Evolutionary conservation across 1,139 yeast genomes (phyloP), one percentile per base, ranked within the genome.

Genomic region (Suhomyces bribrorum): DNA sequence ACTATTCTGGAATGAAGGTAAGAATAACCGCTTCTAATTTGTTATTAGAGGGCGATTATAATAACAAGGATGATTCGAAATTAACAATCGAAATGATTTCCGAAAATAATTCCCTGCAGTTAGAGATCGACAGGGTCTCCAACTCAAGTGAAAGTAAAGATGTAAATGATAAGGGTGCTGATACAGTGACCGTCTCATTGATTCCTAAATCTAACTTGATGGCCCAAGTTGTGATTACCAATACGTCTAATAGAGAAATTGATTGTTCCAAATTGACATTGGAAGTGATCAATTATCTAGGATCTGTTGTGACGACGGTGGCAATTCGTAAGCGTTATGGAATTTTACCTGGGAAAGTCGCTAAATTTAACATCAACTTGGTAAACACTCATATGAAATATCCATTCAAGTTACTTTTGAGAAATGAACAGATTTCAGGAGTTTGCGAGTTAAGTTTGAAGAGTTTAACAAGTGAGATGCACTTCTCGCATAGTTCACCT

Each of bases 321-420:
- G 47, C 54, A 22, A 57, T 67, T 17, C 62, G 60, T 41, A 64
- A 61, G 42, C 57, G 53, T 16, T 62, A 61, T 28, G 69, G 67
- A 4, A 62, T 70, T 31, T 46, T 54, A 13, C 61, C 72, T n/a
- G 57, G 58, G 1, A 59, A 61, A 40, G 47, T 52, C 3, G 54
- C 61, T 7, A 68, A 63, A 37, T 68, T 68, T 47, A 69, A 69
- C 41, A 54, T 70, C 34, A 50, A 57, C 9, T 52, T 68, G 34
- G 55, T 54, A 33, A 56, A 56, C 40, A 60, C 62, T n/a, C 68
- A 68, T 43, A 55, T 62, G 40, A 62, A 63, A 39, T 61, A 52
- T 40, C 73, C 75, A 9, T 66, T 68, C 50, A 54, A 53, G 31
- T 48, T 67, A 14, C 41, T 50, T 5, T 53, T 69, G 49, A 50